Percentiles rank a stretch among this genome's conserved stretches.
These are phyloP conservation scores for Elsinoe perseae DNA, from an alignment of 2,329 filamentous ascomycete genomes.

Conservation along the genomic window DNA sequence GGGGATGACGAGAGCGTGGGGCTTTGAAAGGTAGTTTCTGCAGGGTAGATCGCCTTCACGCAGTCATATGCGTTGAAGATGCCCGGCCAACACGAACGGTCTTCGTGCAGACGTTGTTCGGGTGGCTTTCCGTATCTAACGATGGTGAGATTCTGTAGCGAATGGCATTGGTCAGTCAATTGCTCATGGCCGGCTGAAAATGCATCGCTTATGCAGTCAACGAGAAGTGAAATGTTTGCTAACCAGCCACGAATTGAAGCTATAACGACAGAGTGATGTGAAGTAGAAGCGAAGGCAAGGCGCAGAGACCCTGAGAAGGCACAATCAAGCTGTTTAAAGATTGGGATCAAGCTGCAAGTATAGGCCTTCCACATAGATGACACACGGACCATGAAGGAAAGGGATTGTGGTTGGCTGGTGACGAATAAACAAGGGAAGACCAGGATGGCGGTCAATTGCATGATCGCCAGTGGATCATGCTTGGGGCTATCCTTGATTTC, in stretches of 20 bases:
- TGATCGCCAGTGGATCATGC: conserved; percentile 13
- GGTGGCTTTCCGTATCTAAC: conserved; percentile 11
- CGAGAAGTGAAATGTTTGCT: not conserved
- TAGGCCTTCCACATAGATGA: not conserved
- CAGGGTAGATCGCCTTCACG: not conserved
- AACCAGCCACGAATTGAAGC: not conserved
- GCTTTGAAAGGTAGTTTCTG: not conserved
- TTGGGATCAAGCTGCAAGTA: conserved; percentile 1
- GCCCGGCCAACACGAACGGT: conserved; percentile 13
- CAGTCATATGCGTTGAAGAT: conserved; percentile 14
- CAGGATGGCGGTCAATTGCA: conserved; percentile 12
- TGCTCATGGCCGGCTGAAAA: not conserved
- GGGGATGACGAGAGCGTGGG: conserved; percentile 8
- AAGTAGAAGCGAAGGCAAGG: conserved; percentile 5
- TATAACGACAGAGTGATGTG: not conserved
- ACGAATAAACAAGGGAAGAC: conserved; percentile 8
- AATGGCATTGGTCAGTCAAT: conserved; percentile 12
- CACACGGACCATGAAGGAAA: conserved; percentile 4
- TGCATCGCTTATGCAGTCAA: not conserved
- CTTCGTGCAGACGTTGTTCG: conserved; percentile 8
- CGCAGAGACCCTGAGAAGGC: not conserved
- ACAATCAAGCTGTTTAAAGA: not conserved
- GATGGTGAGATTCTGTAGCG: conserved; percentile 3
- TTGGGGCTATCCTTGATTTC: conserved; percentile 9
- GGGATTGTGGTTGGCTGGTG: conserved; percentile 11